These are phyloP conservation scores for Hemileccinum impolitum DNA, from an alignment of 768 basidiomycete species.

Conservation along the genomic window DNA sequence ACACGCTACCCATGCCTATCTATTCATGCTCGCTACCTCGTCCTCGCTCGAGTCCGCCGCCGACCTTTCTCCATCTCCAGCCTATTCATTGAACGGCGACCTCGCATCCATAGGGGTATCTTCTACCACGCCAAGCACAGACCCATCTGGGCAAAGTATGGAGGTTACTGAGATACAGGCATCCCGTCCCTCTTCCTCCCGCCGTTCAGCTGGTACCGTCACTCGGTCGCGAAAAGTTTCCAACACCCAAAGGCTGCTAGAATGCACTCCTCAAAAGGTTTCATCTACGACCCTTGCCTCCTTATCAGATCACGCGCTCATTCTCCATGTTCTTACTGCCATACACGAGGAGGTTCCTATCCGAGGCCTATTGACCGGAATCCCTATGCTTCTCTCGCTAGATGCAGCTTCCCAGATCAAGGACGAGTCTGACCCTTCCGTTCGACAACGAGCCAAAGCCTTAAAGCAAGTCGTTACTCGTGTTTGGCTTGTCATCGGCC, in stretches of 20 bases:
- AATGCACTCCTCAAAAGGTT: conserved; percentile 42
- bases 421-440: conserved; percentile 37
- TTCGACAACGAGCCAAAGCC: conserved; percentile 43
- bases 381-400: conserved; percentile 85
- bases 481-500: conserved; percentile 68
- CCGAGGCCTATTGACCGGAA: conserved; percentile 68
- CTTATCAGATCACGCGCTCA: conserved; percentile 70
- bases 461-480: conserved; percentile 62
- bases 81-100: conserved; percentile 34
- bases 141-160: conserved; percentile 20
- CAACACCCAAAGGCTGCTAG: conserved; percentile 49
- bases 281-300: conserved; percentile 52
- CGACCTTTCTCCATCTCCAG: conserved; percentile 39
- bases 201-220: conserved; percentile 47
- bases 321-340: conserved; percentile 62
- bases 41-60: conserved; percentile 52
- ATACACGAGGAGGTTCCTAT: conserved; percentile 73
- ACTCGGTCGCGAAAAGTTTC: conserved; percentile 59
- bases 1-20: conserved; percentile 75
- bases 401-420: conserved; percentile 48
- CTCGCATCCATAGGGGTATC: conserved; percentile 26
- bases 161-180: conserved; percentile 22
- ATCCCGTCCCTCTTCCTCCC: conserved; percentile 37
- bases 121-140: conserved; percentile 33
- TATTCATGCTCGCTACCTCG: conserved; percentile 75